Base-by-base conservation (phyloP, 139 green algal species). In the Axilococcus clingmanii region DNA sequence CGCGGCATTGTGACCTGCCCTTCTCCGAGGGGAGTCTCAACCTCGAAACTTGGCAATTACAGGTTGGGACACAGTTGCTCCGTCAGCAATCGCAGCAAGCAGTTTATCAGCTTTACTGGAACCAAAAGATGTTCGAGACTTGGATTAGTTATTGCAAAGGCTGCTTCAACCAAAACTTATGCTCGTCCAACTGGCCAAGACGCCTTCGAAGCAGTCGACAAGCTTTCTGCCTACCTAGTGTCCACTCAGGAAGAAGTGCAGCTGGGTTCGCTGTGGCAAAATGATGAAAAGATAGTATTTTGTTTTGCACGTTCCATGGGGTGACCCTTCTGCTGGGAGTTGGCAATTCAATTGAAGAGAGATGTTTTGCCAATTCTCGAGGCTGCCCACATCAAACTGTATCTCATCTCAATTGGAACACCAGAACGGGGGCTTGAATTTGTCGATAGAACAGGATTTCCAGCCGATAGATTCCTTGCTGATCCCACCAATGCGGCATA, bases 291-390 rank as follows among this genome's bases (percentile, higher is more conserved):
- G 7, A 57, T 55, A 3, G 71, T 89, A 2, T 41, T 91, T 1
- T 74, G 63, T 1, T 83, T 84, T 28, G 74, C 61, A 3, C 67
- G 83, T 19, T 76, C 51, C 4, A 85, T 93, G 56, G 81, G 80
- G 16, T 92, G 83, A 81, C 74, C 71, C 49, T 87, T 89, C 53
- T 92, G 82, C 52, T 77, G 75, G 67, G 76, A 89, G 78, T 72
- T 90, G 63, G 82, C 76, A 1, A 68, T 66, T 27, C 67, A 91
- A 65, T 72, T 94, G 35, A 51, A 61, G 1, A 42, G 76, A 3
- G 82, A 94, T 30, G 60, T 93, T 43, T 79, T 82, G 61, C 82
- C 85, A 15, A 46, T 65, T 55, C 62, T 93, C 22, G 77, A 84
- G 33, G 61, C 52, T 11, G 41, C 52, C 9, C 64, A 57, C 31